Percentiles rank a stretch among this genome's conserved stretches.
These are phyloP conservation scores for Candida koratica DNA, from an alignment of 805 yeast species.

Conservation along the genomic window DNA sequence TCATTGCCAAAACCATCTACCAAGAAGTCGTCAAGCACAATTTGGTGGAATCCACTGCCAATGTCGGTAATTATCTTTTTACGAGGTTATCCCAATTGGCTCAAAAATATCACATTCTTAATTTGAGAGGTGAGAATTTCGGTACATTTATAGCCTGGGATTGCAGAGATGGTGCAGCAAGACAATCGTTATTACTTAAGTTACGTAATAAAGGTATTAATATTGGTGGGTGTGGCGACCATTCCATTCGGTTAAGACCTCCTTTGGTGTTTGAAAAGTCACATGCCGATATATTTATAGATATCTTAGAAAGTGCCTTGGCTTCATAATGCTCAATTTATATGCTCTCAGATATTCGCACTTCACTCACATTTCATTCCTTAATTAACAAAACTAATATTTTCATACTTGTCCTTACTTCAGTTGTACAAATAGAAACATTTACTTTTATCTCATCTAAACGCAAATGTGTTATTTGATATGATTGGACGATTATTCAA, in stretches of 20 bases:
- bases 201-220: conserved; percentile 55
- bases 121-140: conserved; percentile 59
- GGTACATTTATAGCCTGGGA: conserved; percentile 70
- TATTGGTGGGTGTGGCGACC: conserved; percentile 65
- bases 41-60: conserved; percentile 45
- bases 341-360: too few species aligned
- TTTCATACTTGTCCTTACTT: too few species aligned
- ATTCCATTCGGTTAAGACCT: conserved; percentile 61
- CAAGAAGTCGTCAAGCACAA: conserved; percentile 50
- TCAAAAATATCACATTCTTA: conserved; percentile 41
- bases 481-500: conserved; percentile 38
- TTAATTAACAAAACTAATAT: too few species aligned
- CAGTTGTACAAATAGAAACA: too few species aligned
- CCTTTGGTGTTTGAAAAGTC: conserved; percentile 56
- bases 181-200: conserved; percentile 45
- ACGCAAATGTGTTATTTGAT: neutral
- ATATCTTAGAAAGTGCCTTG: conserved; percentile 29
- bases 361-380: too few species aligned
- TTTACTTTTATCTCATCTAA: too few species aligned
- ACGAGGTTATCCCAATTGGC: conserved; percentile 37
- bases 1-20: conserved; percentile 58
- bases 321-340: too few species aligned
- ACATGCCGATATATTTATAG: conserved; percentile 57
- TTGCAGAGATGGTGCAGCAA: conserved; percentile 36
- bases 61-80: conserved; percentile 54